Evolutionary conservation across 345 rosid species (phyloP), one percentile per base, ranked within the genome.

Genomic region (Orychophragmus violaceus): DNA sequence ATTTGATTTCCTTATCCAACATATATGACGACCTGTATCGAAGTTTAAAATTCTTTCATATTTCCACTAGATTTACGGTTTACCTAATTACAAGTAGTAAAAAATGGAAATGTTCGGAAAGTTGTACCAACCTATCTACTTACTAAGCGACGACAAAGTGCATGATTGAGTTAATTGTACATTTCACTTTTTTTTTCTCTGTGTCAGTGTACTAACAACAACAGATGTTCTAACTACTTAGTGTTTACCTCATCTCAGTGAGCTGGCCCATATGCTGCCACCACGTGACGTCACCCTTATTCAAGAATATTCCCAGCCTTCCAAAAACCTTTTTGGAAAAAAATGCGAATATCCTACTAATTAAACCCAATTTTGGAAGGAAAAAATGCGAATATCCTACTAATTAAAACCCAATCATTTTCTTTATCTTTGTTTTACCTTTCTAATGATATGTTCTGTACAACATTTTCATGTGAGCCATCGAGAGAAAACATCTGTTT

Each of bases 241-340:
- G 23, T 35, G 41, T 68, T 58, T 13, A 45, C 16, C 48, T 24
- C 37, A 58, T 12, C 58, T 68, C 50, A 48, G 6, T 51, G 60
- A 71, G 37, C 75, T 62, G 63, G 63, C 62, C 75, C 49, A 54
- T 49, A 71, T 61, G 59, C 39, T 32, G 29, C 30, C 29, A 44
- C 64, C 68, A 62, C 59, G 54, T 62, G 37, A 41, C 59, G 54
- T 62, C 29, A 41, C 24, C 46, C 28, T 52, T 62, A 4, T 23
- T 41, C 19, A 14, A 61, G 74, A 42, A 70, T 70, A 70, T 70
- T 69, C 67, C n/a, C 39, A 52, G 54, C 42, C 32, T 69, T 42
- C 6, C 21, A 39, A 69, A 27, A 39, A 27, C 33, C 45, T n/a
- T n/a, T 4, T 37, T 50, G 21, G 33, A 5, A 21, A 24, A 42